Conservation (phyloP, 2,329 filamentous ascomycete species). For the Dothideomycetes sp. region DNA sequence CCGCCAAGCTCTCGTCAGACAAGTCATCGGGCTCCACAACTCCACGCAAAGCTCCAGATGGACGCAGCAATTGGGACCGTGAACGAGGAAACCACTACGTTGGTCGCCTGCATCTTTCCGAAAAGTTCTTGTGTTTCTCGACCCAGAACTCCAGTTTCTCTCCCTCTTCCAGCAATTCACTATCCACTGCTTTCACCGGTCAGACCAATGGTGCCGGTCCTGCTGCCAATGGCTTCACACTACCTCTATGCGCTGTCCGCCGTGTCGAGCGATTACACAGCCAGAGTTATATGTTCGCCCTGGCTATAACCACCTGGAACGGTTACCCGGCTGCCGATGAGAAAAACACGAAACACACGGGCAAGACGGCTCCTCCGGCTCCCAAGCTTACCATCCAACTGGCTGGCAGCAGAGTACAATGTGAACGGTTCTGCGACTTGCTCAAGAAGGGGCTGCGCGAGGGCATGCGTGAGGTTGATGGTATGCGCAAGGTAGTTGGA, state of each 20-base stretch:
- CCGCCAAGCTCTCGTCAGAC: conserved; percentile 41
- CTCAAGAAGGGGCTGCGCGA: conserved; percentile 82
- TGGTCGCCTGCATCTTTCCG: conserved; percentile 86
- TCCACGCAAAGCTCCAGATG: conserved; percentile 39
- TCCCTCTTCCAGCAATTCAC: conserved; percentile 66
- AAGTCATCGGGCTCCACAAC: conserved; percentile 20
- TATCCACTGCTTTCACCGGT: conserved; percentile 78
- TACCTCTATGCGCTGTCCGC: conserved; percentile 84
- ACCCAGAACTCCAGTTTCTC: conserved; percentile 84
- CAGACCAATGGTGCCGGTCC: conserved; percentile 89
- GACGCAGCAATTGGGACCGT: conserved; percentile 52
- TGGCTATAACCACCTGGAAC: conserved; percentile 94
- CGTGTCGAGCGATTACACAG: conserved; percentile 89
- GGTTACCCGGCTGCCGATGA: conserved; percentile 48
- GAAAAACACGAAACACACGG: conserved; percentile 28
- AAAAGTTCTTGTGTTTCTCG: conserved; percentile 93
- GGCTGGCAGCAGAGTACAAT: conserved; percentile 76
- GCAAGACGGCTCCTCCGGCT: conserved; percentile 48
- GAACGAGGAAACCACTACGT: conserved; percentile 65
- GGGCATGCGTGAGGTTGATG: conserved; percentile 79
- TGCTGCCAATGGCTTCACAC: conserved; percentile 88
- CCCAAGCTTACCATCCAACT: conserved; percentile 90
- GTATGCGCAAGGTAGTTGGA: conserved; percentile 66
- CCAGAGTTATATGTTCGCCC: conserved; percentile 82
- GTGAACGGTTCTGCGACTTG: conserved; percentile 92